Evolutionary conservation across 1,284 basidiomycete genomes (phyloP).

Genomic region (Marasmius fiardii): DNA sequence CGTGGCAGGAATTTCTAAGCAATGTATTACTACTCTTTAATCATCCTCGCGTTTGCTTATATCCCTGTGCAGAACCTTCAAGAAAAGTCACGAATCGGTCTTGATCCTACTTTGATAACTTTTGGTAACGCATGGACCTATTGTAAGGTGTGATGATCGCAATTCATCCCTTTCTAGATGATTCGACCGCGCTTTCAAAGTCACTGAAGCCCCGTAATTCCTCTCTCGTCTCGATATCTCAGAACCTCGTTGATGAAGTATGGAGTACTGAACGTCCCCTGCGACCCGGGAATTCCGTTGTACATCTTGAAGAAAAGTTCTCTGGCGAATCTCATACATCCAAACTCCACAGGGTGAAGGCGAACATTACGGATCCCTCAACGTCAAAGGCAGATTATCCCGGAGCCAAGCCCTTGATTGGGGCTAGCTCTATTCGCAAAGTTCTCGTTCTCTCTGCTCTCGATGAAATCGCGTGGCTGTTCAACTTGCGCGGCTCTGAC

Average conservation of each 20-base stretch:
- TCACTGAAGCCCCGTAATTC: conserved; percentile 51
- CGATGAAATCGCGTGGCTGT: conserved; percentile 92
- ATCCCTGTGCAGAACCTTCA: conserved; percentile 51
- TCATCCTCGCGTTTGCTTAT: conserved; percentile 5
- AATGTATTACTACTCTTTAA: conserved; percentile 44
- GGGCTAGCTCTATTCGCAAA: conserved; percentile 16
- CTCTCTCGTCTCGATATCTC: conserved; percentile 56
- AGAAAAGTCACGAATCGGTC: conserved; percentile 65
- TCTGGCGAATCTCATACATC: conserved; percentile 64
- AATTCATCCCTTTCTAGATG: conserved; percentile 34
- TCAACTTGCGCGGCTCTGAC: conserved; percentile 92
- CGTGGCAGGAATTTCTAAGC: conserved; percentile 84
- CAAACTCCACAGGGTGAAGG: conserved; percentile 69
- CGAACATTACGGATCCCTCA: conserved; percentile 19
- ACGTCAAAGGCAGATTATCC: conserved; percentile 37
- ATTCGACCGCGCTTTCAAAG: conserved; percentile 55
- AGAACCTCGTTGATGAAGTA: conserved; percentile 82
- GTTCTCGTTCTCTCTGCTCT: conserved; percentile 79
- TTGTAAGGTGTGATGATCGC: conserved; percentile 3
- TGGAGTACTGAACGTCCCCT: conserved; percentile 74
- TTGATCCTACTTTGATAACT: conserved; percentile 77
- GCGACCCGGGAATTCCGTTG: conserved; percentile 69
- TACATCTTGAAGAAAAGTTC: conserved; percentile 70
- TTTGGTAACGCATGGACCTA: conserved; percentile 41
- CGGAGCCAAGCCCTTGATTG: conserved; percentile 51